These are phyloP conservation scores for Fusarium ramigenum DNA, from an alignment of 2,329 filamentous ascomycete species.

Conservation along the genomic window DNA sequence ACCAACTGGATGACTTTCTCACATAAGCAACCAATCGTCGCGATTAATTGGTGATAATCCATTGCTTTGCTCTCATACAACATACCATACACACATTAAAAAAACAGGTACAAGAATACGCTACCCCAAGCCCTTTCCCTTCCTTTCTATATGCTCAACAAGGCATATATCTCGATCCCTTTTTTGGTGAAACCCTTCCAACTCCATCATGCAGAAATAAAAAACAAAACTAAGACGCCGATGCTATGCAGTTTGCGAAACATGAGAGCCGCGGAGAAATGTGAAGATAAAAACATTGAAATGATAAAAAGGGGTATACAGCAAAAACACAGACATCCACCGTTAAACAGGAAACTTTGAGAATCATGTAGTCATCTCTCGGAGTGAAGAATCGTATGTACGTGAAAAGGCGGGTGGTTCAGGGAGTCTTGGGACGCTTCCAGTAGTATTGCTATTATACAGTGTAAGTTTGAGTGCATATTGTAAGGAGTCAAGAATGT, in stretches of 20 bases:
- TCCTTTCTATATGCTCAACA: conserved; percentile 3
- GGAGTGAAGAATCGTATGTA: conserved; percentile 18
- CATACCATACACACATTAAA: conserved; percentile 8
- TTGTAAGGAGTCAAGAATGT: not conserved
- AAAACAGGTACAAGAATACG: conserved; percentile 4
- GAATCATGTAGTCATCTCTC: conserved; percentile 14
- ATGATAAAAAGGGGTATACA: conserved; percentile 37
- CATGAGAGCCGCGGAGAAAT: conserved; percentile 13
- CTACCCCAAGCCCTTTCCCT: not conserved
- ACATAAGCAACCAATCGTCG: not conserved
- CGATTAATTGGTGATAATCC: not conserved
- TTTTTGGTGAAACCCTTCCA: conserved; percentile 12
- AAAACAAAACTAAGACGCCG: conserved; percentile 34
- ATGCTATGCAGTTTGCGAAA: conserved; percentile 39
- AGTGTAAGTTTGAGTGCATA: conserved; percentile 24
- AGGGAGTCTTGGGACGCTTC: conserved; percentile 71
- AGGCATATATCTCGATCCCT: not conserved
- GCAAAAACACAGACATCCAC: conserved; percentile 34
- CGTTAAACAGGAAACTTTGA: conserved; percentile 18
- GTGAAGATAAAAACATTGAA: conserved; percentile 10
- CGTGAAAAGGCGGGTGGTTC: conserved; percentile 28
- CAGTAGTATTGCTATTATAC: conserved; percentile 71
- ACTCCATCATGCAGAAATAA: conserved; percentile 37
- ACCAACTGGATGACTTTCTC: conserved; percentile 5
- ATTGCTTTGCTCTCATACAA: conserved; percentile 22